These are phyloP conservation scores for Cryptococcus sp. DNA, from an alignment of 1,284 basidiomycete genomes.

Conservation along the genomic window DNA sequence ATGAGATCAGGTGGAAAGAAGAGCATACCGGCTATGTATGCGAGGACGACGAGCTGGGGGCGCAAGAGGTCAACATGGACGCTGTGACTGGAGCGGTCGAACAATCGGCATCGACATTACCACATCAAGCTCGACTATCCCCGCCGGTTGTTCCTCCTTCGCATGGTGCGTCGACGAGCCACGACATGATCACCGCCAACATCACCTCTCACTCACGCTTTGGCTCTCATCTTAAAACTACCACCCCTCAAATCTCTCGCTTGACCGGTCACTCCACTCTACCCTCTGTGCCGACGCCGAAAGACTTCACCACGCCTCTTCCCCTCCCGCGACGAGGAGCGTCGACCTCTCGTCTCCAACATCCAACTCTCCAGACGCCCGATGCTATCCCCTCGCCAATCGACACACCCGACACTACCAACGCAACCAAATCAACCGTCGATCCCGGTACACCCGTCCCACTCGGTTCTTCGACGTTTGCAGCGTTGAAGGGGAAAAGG, in stretches of 20 bases:
- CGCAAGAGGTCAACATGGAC: no score
- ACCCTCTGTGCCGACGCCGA: slow-evolving; percentile 15
- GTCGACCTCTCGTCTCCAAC: background rate
- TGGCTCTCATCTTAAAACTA: no score
- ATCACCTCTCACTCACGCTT: no score
- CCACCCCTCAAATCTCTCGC: background rate
- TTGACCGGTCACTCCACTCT: slow-evolving; percentile 4
- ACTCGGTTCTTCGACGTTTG: slow-evolving; percentile 15
- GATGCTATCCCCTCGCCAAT: slow-evolving; percentile 25
- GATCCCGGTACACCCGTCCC: slow-evolving; percentile 22
- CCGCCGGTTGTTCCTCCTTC: no score
- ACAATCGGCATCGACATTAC: no score
- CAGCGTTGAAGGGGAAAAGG: slow-evolving; percentile 16
- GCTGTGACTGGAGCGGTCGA: no score
- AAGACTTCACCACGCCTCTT: slow-evolving; percentile 4
- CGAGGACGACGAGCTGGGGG: no score
- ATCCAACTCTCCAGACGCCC: slow-evolving; percentile 1
- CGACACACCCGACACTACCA: slow-evolving; percentile 17
- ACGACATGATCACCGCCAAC: no score
- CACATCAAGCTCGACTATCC: no score
- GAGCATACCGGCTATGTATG: no score
- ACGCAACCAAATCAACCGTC: background rate
- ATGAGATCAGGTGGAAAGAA: slow-evolving; percentile 16
- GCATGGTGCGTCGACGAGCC: no score
- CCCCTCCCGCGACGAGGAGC: background rate